Base-by-base conservation (phyloP, 2,329 filamentous ascomycete genomes). In the Ophiostoma tasmaniense region DNA sequence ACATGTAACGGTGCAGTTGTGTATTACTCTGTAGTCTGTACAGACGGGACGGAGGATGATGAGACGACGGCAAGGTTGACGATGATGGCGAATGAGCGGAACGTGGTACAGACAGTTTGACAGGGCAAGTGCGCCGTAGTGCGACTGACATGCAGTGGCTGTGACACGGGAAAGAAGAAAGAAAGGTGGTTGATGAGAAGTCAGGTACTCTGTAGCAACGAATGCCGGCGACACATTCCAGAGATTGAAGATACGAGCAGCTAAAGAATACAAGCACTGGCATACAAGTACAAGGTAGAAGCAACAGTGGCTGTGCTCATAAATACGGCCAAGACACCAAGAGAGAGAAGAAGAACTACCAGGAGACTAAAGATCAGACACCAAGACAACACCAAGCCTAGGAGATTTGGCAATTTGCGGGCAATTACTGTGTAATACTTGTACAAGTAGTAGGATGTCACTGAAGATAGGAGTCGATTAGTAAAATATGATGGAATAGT, bases 321-420 rank as follows among this genome's bases (percentile, higher is more conserved):
- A 7, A 45, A 45, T n/a, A 20, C 42, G 25, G 50, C 50, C 50
- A 55, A 55, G 50, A 55, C 22, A 55, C 50, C 50, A 28, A 61
- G 25, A 30, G 55, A 2, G 17, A 61, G 55, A 61, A 11, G 30
- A 5, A 30, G 25, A 61, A 25, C 33, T 14, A 11, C 22, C 42
- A 55, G 14, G 35, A 33, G 55, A 37, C 55, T 20, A 33, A 45
- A 37, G 55, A 62, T 30, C 66, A 67, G 45, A 55, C 33, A 42
- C 25, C 45, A 66, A 66, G 66, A 55, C 50, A 20, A 30, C 11
- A 61, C 55, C 55, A 61, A 61, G 55, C 22, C 55, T 61, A 61
- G 25, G 55, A 61, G 55, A 61, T 61, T 61, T 61, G 55, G 55
- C 50, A 55, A 55, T 55, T 55, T 55, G 50, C 22, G 14, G 39